phyloP scores from a whole-genome alignment of 1,284 basidiomycete species.

The Hemileia vastatrix region DNA sequence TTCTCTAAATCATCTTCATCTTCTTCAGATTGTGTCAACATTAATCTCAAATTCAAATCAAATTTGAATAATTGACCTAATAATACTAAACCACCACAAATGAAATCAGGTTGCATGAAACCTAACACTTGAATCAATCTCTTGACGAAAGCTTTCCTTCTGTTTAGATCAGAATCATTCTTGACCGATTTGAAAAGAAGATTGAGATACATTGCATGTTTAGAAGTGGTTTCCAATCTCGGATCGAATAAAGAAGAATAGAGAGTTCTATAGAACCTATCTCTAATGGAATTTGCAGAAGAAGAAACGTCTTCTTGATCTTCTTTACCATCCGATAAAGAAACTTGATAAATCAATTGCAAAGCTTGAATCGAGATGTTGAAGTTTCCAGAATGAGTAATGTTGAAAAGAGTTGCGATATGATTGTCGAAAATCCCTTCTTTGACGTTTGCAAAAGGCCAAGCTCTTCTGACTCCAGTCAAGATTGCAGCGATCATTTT shows the following conservation, averaged over 20 bases:
- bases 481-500: slow-evolving; percentile 82
- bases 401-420: slow-evolving; percentile 86
- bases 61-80: slow-evolving; percentile 40
- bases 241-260: slow-evolving; percentile 80
- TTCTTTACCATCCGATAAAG: too few relatives aligned
- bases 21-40: too few relatives aligned
- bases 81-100: slow-evolving; percentile 70
- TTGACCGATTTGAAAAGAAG: slow-evolving; percentile 87
- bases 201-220: slow-evolving; percentile 97
- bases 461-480: slow-evolving; percentile 86
- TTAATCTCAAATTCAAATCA: not conserved
- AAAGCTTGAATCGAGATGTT: slow-evolving; percentile 93
- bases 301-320: too few relatives aligned
- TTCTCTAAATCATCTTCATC: slow-evolving; percentile 8
- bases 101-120: slow-evolving; percentile 70
- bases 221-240: slow-evolving; percentile 74
- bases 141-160: slow-evolving; percentile 74
- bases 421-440: slow-evolving; percentile 64
- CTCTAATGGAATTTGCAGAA: slow-evolving; percentile 57
- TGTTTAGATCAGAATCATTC: slow-evolving; percentile 57
- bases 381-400: slow-evolving; percentile 81
- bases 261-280: slow-evolving; percentile 82
- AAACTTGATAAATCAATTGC: slow-evolving; percentile 57
- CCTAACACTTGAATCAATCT: slow-evolving; percentile 76
- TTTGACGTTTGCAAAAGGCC: slow-evolving; percentile 68